Evolutionary conservation across 129 eudicot species (phyloP).

Genomic region (Flaveria robusta): DNA sequence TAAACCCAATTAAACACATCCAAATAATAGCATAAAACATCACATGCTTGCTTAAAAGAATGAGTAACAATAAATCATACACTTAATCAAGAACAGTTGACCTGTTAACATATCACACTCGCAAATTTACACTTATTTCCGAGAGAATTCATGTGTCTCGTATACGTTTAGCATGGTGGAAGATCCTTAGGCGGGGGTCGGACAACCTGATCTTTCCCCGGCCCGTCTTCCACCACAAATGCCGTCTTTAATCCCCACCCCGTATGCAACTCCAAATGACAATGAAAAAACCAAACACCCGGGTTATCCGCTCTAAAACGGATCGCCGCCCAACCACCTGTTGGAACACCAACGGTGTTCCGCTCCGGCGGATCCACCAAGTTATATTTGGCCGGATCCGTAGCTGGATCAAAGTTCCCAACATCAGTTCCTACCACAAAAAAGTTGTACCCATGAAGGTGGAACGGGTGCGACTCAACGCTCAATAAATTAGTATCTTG

Average conservation of each 20-base stretch:
- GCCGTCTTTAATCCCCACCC: constrained; percentile 71
- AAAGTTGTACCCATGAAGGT: constrained; percentile 31
- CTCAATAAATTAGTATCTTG: constrained; percentile 37
- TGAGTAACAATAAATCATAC: not conserved
- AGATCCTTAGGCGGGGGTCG: constrained; percentile 75
- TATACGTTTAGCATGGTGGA: constrained; percentile 50
- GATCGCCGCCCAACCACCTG: constrained; percentile 60
- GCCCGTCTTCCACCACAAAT: constrained; percentile 65
- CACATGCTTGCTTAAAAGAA: not conserved
- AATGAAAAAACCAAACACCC: constrained; percentile 69
- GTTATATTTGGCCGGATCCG: constrained; percentile 25
- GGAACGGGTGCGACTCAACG: constrained; percentile 28
- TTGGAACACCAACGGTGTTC: constrained; percentile 47
- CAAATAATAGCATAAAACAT: not conserved
- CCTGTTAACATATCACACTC: not conserved
- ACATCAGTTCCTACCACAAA: constrained; percentile 28
- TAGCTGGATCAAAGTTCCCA: constrained; percentile 20
- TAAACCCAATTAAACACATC: too few species aligned
- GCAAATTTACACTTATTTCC: constrained; percentile 18
- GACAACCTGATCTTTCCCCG: constrained; percentile 40
- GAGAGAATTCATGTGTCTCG: constrained; percentile 1
- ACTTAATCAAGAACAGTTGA: not conserved
- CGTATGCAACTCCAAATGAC: constrained; percentile 65
- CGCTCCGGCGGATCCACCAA: constrained; percentile 29
- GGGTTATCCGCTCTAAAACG: constrained; percentile 61